Evolutionary conservation across 306 rosid genomes (phyloP), one percentile per base, ranked within the genome.

Genomic region (Glycine tomentella): DNA sequence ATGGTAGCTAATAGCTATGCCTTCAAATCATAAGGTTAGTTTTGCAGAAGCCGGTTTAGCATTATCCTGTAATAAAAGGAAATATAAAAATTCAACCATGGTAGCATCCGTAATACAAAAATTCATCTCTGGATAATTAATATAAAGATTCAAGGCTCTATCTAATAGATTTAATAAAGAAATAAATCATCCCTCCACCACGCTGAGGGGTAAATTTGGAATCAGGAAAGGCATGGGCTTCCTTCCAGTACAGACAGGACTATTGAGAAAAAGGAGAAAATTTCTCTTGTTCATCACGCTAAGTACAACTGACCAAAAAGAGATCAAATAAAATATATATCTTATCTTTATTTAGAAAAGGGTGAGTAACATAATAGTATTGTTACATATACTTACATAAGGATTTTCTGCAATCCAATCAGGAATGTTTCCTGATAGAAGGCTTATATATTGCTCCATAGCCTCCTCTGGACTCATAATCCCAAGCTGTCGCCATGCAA

Each of bases 401-500:
- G 69, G 50, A 51, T 53, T 65, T 76, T 85, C 63, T 65, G 69
- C 63, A 81, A 42, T 87, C 91, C 92, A 90, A 53, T 75, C 80
- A 16, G 91, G 97, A 86, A 91, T 72, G 46, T 74, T 84, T 33
- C 86, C 80, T 36, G 93, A 87, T 80, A 92, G 87, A 89, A 91
- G 85, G 64, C 81, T 64, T 84, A 92, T 76, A 56, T 92, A 92
- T 16, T 62, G 84, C 77, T 91, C 97, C 97, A 92, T 91, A 6
- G 92, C 97, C 52, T 62, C 55, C 86, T 90, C 97, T 9, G 91
- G 86, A 84, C 80, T 88, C 93, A 92, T 91, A 78, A 76, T 80
- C 64, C 92, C 90, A 71, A 92, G 93, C 87, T 86, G 86, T 67
- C 84, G 90, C 91, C 95, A 89, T 9, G 92, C 90, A 79, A 85